Base-by-base conservation (phyloP, 2,329 filamentous ascomycete genomes). In the Curvularia verruculosa region DNA sequence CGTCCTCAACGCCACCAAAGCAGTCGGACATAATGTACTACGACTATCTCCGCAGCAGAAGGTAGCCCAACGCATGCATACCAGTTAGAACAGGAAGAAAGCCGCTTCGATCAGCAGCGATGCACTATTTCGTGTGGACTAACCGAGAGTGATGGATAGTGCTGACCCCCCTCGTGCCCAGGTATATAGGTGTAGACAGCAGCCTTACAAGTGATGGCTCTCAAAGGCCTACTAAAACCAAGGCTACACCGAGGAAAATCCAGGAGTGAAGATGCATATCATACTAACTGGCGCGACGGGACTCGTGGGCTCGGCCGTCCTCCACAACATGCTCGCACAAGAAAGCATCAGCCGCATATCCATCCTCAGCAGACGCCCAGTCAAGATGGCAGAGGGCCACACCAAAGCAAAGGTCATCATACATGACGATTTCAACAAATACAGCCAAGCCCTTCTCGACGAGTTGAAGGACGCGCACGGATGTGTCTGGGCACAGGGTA, bases 401-500 rank as follows among this genome's bases (percentile, higher is more conserved):
- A 81, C 66, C 18, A 85, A 88, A 59, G 81, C 87, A 56, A 83
- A 84, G 23, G 85, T 91, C 53, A 87, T 92, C 60, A 77, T 88
- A 18, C 88, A 92, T 69, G 80, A 83, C 15, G 87, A 92, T 72
- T 92, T 89, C 68, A 74, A 78, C 12, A 78, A 72, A 1, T 92
- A 91, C 70, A 81, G 84, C 34, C 65, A 81, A 18, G 78, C 80
- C 0, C 63, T 91, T 2, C 79, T 92, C 9, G 74, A 77, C 3
- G 79, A 87, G 68, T 79, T 93, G 0, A 80, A 82, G 50, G 89
- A 85, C 21, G 89, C 89, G 0, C 78, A 83, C 7, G 89, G 87
- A 1, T 89, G 86, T 57, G 87, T 92, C 1, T 93, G 90, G 90
- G 89, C 90, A 0, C 79, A 89, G 70, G 89, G 90, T 0, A 85